A percentile compares a stretch with the other conserved stretches of the same genome.
Evolutionary conservation across 2,329 filamentous ascomycete genomes (phyloP).

Genomic region (Talaromyces verruculosus): DNA sequence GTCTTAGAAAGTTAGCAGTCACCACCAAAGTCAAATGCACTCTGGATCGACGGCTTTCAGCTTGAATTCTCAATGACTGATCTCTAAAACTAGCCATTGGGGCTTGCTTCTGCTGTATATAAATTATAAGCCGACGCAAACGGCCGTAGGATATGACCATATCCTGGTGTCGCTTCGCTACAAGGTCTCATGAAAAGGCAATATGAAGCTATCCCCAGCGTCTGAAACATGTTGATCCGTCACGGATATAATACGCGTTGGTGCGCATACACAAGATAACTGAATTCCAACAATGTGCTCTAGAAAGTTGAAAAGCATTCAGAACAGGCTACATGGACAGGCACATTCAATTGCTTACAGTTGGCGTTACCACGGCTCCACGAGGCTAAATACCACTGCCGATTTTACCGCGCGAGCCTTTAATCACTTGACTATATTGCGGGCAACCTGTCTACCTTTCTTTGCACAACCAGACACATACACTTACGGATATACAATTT

Average conservation of each 20-base stretch:
- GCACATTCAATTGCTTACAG: background rate
- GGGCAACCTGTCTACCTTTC: background rate
- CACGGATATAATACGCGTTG: too few species aligned
- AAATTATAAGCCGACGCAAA: too few species aligned
- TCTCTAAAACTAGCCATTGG: too few species aligned
- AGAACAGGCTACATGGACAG: background rate
- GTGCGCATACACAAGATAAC: too few species aligned
- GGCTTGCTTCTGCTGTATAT: too few species aligned
- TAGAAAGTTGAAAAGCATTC: background rate
- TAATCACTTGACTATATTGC: background rate
- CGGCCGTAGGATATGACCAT: too few species aligned
- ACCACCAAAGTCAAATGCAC: background rate
- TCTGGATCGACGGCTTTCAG: background rate
- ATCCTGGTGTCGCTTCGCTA: too few species aligned
- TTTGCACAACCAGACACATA: background rate
- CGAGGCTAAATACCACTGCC: background rate
- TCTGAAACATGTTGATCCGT: too few species aligned
- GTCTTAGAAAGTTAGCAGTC: background rate
- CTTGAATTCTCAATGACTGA: too few species aligned
- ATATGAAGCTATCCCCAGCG: too few species aligned
- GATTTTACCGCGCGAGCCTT: constrained; percentile 6
- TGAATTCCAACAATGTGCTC: too few species aligned
- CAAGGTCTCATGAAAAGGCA: too few species aligned
- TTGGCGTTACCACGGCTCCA: background rate
- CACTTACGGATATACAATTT: background rate